Conservation (phyloP, 495 filamentous ascomycete species). For the Penicillium dipodomyicola region DNA sequence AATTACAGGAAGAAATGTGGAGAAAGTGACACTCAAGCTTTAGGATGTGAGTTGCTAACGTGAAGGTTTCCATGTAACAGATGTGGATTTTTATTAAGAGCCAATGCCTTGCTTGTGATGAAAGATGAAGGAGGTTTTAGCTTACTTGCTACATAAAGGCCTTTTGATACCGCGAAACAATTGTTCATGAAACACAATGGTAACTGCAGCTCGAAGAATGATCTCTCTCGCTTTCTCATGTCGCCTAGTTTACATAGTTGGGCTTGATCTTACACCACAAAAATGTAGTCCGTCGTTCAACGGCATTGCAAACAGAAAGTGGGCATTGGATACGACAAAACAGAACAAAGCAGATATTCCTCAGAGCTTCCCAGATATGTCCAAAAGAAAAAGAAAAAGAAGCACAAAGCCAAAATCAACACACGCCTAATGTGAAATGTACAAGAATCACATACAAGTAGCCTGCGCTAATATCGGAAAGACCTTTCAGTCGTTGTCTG, state of each 20-base stretch:
- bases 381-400: not conserved
- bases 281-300: not conserved
- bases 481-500: slow-evolving; percentile 7
- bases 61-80: not conserved
- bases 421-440: not conserved
- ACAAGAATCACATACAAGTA: not conserved
- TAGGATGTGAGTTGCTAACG: not conserved
- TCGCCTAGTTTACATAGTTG: not conserved
- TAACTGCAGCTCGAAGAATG: not conserved
- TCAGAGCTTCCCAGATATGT: not conserved
- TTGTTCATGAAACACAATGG: not conserved
- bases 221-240: not conserved
- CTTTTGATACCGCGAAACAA: not conserved
- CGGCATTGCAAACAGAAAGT: not conserved
- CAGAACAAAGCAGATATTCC: not conserved
- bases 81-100: not conserved
- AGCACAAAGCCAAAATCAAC: not conserved
- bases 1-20: slow-evolving; percentile 13
- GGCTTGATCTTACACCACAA: not conserved
- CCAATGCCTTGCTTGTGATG: not conserved
- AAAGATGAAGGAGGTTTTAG: not conserved
- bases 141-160: not conserved
- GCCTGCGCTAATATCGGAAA: not conserved
- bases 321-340: not conserved
- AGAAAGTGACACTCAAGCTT: not conserved